A percentile compares a stretch with the other conserved stretches of the same genome.
These are phyloP conservation scores for Cystoisospora suis DNA, from an alignment of 169 alveolate genomes.

Conservation along the genomic window DNA sequence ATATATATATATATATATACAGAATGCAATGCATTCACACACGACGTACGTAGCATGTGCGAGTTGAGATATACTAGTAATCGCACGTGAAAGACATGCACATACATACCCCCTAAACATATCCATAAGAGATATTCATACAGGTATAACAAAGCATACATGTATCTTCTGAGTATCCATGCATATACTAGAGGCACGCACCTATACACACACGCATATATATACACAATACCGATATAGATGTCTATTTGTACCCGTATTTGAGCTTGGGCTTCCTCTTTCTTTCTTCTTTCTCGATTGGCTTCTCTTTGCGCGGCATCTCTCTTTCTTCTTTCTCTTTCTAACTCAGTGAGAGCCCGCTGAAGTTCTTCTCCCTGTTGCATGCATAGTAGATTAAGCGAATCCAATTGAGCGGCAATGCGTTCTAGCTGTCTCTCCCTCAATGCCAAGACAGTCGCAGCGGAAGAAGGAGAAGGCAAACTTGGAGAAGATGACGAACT, in stretches of 20 bases:
- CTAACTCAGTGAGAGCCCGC: background rate
- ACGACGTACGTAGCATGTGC: too few species aligned
- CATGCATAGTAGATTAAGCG: constrained; percentile 18
- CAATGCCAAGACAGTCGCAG: background rate
- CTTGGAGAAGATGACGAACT: background rate
- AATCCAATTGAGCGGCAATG: constrained; percentile 17
- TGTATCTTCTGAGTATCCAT: too few species aligned
- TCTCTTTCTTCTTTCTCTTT: background rate
- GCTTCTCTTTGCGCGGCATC: constrained; percentile 20
- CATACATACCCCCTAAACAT: too few species aligned
- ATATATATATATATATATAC: too few species aligned
- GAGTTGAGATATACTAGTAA: too few species aligned
- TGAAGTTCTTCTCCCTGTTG: constrained; percentile 24
- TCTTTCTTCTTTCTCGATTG: background rate
- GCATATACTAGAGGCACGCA: background rate
- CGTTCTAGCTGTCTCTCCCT: constrained; percentile 32
- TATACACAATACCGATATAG: background rate
- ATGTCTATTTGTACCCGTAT: background rate
- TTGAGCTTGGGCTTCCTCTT: background rate
- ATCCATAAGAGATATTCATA: too few species aligned
- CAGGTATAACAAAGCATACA: too few species aligned
- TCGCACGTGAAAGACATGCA: too few species aligned
- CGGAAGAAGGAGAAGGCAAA: background rate
- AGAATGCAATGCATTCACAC: too few species aligned
- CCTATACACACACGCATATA: background rate